A percentile compares a stretch with the other conserved stretches of the same genome.
These are phyloP conservation scores for Caloboletus firmus DNA, from an alignment of 1,284 basidiomycete species.

Conservation along the genomic window DNA sequence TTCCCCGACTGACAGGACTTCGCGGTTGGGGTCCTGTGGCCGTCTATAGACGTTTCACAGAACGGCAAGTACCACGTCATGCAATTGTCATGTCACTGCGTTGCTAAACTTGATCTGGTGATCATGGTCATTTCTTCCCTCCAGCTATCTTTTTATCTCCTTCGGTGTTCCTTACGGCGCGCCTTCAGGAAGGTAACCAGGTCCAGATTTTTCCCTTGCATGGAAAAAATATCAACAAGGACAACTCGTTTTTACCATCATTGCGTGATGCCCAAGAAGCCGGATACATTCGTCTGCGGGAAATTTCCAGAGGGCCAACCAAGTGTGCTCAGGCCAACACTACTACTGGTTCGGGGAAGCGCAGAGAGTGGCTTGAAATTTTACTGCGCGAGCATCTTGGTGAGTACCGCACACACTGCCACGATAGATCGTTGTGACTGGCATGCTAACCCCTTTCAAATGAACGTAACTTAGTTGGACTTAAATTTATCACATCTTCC, in stretches of 20 bases:
- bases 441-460: constrained; percentile 15
- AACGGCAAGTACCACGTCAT: constrained; percentile 47
- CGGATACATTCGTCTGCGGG: constrained; percentile 49
- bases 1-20: constrained; percentile 44
- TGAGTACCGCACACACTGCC: constrained; percentile 31
- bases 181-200: constrained; percentile 46
- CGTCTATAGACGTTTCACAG: constrained; percentile 56
- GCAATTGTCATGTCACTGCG: constrained; percentile 9
- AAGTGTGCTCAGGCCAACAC: constrained; percentile 4
- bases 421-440: neutral
- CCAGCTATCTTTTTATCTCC: constrained; percentile 55
- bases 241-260: constrained; percentile 47
- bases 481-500: constrained; percentile 65
- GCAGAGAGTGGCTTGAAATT: constrained; percentile 65
- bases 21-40: constrained; percentile 71
- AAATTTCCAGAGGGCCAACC: constrained; percentile 35
- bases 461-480: constrained; percentile 53
- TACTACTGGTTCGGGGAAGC: constrained; percentile 38
- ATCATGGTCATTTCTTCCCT: constrained; percentile 13
- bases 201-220: constrained; percentile 52
- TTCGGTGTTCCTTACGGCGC: constrained; percentile 60
- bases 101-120: constrained; percentile 22
- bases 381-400: constrained; percentile 63
- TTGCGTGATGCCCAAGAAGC: constrained; percentile 52
- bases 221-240: constrained; percentile 36